A percentile compares a stretch with the other conserved stretches of the same genome.
These are phyloP conservation scores for Raphanus sativus DNA, from an alignment of 345 rosid species.

Conservation along the genomic window DNA sequence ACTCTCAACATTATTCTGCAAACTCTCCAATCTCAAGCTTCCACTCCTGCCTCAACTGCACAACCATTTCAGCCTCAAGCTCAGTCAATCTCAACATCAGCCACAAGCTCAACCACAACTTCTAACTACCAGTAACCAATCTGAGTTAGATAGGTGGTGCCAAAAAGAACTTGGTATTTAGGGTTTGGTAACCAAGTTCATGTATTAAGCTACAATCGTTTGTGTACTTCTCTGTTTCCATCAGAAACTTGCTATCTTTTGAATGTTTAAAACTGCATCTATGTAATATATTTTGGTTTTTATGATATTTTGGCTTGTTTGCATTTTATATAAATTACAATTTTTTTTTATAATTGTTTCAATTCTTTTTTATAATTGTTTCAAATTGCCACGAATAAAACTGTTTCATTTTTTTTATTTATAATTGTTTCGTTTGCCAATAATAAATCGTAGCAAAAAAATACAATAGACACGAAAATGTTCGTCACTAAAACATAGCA, in stretches of 20 bases:
- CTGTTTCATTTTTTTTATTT: too few species aligned
- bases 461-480: too few species aligned
- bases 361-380: not conserved
- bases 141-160: not conserved
- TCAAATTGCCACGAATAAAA: not conserved
- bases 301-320: not conserved
- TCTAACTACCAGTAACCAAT: not conserved
- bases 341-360: too few species aligned
- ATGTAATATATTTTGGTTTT: not conserved
- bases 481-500: too few species aligned
- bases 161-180: not conserved
- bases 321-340: too few species aligned
- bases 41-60: not conserved
- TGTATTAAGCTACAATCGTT: not conserved
- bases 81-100: not conserved
- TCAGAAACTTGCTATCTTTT: not conserved
- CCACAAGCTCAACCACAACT: not conserved
- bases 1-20: not conserved
- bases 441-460: too few species aligned
- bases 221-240: not conserved
- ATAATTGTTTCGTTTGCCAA: too few species aligned
- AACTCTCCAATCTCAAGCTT: not conserved
- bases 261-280: not conserved
- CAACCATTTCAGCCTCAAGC: not conserved
- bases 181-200: not conserved